These are phyloP conservation scores for Oryza officinalis DNA, from an alignment of 176 grass and related monocot species.

Conservation along the genomic window DNA sequence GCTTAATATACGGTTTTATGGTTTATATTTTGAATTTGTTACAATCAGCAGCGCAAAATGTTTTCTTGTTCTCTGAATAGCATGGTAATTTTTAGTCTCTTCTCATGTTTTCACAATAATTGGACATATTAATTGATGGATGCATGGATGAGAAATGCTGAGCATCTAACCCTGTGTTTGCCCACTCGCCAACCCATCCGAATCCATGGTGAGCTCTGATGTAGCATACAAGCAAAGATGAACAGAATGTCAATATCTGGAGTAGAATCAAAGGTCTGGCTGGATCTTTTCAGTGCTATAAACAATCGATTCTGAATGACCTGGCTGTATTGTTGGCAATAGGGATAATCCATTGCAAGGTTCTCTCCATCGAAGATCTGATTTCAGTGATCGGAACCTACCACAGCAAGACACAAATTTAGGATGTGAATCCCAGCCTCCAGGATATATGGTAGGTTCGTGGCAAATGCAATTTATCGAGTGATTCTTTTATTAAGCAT, in stretches of 20 bases:
- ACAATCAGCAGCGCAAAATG: background rate
- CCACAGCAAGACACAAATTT: background rate
- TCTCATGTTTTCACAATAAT: background rate
- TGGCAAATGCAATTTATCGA: background rate
- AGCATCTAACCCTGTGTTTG: constrained; percentile 51
- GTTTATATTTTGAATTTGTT: background rate
- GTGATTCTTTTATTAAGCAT: background rate
- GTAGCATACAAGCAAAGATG: constrained; percentile 23
- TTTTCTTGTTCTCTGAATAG: background rate
- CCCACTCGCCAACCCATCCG: constrained; percentile 70
- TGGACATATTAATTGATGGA: background rate
- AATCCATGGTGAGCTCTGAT: constrained; percentile 62
- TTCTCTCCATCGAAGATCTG: constrained; percentile 76
- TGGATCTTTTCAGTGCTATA: background rate
- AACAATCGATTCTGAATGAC: constrained; percentile 17
- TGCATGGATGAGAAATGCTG: background rate
- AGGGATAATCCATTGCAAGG: constrained; percentile 73
- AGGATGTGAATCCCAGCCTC: background rate
- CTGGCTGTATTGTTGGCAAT: constrained; percentile 77
- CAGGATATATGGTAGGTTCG: background rate
- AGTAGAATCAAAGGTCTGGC: background rate
- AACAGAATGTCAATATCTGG: background rate
- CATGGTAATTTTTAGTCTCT: background rate
- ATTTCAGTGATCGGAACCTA: constrained; percentile 61
- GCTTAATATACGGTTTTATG: too few species aligned